Evolutionary conservation across 2,329 filamentous ascomycete genomes (phyloP), one percentile per base, ranked within the genome.

Genomic region (Epichloe sylvatica): DNA sequence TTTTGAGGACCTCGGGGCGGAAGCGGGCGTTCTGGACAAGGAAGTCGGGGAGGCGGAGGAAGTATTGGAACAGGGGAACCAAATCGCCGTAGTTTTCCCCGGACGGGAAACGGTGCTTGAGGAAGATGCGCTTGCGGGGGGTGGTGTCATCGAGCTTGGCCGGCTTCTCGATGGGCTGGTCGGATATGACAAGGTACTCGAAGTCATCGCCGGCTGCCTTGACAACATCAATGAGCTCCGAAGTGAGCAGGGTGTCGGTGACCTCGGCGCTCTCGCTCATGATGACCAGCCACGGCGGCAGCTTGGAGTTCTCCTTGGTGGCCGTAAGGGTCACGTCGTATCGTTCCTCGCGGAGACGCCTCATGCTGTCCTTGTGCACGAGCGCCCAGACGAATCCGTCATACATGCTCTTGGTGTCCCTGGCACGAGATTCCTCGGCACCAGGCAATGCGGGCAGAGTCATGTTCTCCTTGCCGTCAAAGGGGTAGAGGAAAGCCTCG

Each of bases 261-360:
- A 98, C 83, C 70, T 97, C 92, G 51, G 90, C 89, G 68, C 83
- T 95, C 75, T 98, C 92, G 62, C 82, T 94, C 92, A 98, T 97
- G 62, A 96, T 80, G 12, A 88, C 95, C 49, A 84, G 75, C 90
- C 90, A 98, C 55, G 76, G 70, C 35, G 92, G 91, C 35, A 98
- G 80, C 74, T 94, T 96, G 49, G 84, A 64, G 69, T 90, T 80
- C 62, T 98, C 92, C 76, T 94, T 95, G 63, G 91, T 96, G 56
- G 82, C 81, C 40, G 92, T 96, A 57, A 98, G 78, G 48, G 87
- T 94, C 49, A 96, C 73, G 65, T 98, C 92, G 70, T 96, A 98
- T 59, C 92, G 86, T 55, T 95, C 88, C 45, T 95, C 86, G 53
- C 92, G 84, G 59, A 95, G 77, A 60, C 80, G 74, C 72, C 86